Percentiles rank a stretch among this genome's conserved stretches.
Conservation (phyloP, 441 rosid genomes). For the Bocquillonia castaneifolia region DNA sequence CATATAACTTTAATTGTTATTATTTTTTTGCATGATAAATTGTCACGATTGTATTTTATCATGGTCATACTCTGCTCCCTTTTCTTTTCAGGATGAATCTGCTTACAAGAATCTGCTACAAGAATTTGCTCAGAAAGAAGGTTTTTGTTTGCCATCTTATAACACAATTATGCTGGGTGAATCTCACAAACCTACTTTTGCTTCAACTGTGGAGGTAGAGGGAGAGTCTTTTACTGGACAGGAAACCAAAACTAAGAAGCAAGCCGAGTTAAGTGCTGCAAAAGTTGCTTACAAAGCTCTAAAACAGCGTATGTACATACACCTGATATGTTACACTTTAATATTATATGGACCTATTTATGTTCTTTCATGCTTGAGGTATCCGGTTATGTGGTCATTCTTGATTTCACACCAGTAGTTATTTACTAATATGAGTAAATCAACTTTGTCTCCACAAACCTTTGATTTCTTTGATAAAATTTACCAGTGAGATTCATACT, state of each 20-base stretch:
- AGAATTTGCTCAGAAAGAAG: conserved; percentile 58
- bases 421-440: background rate
- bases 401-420: background rate
- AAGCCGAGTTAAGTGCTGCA: conserved; percentile 77
- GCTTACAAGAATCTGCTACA: conserved; percentile 69
- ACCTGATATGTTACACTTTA: background rate
- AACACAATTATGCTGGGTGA: conserved; percentile 42
- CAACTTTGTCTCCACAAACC: background rate
- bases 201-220: conserved; percentile 52
- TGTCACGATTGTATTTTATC: background rate
- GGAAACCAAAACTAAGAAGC: conserved; percentile 54
- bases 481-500: background rate
- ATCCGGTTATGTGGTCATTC: too few species aligned
- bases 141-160: conserved; percentile 46
- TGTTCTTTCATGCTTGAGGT: background rate
- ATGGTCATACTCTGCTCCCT: background rate
- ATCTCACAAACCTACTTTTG: conserved; percentile 45
- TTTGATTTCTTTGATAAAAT: background rate
- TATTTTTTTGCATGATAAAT: background rate
- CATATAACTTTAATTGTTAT: background rate
- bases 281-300: conserved; percentile 53
- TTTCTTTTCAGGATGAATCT: conserved; percentile 40
- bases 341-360: background rate
- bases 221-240: conserved; percentile 50
- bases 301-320: conserved; percentile 35